Conservation (phyloP, 2,329 filamentous ascomycete species). For the Trichoderma cornu-damae region DNA sequence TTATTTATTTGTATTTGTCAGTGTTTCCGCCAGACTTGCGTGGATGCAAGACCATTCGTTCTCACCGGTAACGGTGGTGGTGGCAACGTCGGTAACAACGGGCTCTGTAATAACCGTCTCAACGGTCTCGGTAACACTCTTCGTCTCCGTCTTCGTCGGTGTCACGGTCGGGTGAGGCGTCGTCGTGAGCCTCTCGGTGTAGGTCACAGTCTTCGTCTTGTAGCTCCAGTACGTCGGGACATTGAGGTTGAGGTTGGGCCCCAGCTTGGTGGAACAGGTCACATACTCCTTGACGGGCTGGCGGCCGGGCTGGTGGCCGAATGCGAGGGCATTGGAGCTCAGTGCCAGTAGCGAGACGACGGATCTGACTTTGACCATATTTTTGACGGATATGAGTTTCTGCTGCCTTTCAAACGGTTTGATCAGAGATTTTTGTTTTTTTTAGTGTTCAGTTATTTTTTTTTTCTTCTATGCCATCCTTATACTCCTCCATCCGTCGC, state of each 20-base stretch:
- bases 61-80: neutral
- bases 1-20: too few species aligned
- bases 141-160: conserved; percentile 6
- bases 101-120: neutral
- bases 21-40: neutral
- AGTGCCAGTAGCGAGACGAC: conserved; percentile 5
- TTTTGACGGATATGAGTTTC: neutral
- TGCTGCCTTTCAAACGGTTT: neutral
- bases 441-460: neutral
- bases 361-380: conserved; percentile 14
- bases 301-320: neutral
- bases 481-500: too few species aligned
- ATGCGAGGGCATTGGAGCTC: conserved; percentile 5
- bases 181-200: neutral
- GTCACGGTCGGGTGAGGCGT: conserved; percentile 9
- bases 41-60: neutral
- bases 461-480: neutral
- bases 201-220: conserved; percentile 11
- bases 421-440: neutral
- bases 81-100: neutral
- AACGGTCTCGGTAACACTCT: neutral
- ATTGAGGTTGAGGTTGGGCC: neutral
- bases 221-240: conserved; percentile 7
- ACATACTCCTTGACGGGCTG: neutral
- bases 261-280: conserved; percentile 1